Base-by-base conservation (phyloP, 2,329 filamentous ascomycete genomes). In the Albophoma yamanashiensis region DNA sequence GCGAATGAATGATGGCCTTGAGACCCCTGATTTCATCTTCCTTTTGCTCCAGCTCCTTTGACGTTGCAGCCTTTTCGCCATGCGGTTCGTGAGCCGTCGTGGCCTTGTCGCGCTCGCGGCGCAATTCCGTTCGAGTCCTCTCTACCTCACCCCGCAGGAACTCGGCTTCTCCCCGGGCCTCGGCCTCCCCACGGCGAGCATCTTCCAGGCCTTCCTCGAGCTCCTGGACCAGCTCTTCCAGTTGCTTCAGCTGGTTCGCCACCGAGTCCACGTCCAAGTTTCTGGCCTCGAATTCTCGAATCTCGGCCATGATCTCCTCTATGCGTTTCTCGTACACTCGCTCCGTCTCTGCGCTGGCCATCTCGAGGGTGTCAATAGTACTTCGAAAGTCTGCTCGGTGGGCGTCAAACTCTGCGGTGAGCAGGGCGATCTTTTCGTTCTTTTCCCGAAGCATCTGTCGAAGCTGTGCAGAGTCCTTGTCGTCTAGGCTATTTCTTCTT, bases 21-120 rank as follows among this genome's bases (percentile, higher is more conserved):
- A 99, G 82, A 55, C 94, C 94, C 63, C 93, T 85, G 69, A 99
- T 97, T 77, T 99, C 94, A 67, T 99, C 94, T 68, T 99, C 93
- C 71, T 95, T 94, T 70, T 96, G 89, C 70, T 95, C 92, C 38
- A 97, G 75, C 64, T 96, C 92, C 72, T 91, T 91, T 52, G 83
- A 82, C 55, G 78, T 73, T 31, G 79, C 76, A 12, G 77, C 73
- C 1, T 79, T 78, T 14, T 80, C 78, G 34, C 70, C 73, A 58
- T 70, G 73, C 50, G 68, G 68, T 6, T 66, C 63, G 22, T 81
- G 82, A 47, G 60, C 62, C 3, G 65, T 57, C 2, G 66, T 63
- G 1, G 87, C 85, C 73, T 94, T 94, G 69, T 97, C 93, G 34
- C 90, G 85, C 72, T 97, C 94, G 50, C 92, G 84, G 57, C 90